Evolutionary conservation across 108 stramenopile species (phyloP).

Genomic region (Skeletonema grethae): DNA sequence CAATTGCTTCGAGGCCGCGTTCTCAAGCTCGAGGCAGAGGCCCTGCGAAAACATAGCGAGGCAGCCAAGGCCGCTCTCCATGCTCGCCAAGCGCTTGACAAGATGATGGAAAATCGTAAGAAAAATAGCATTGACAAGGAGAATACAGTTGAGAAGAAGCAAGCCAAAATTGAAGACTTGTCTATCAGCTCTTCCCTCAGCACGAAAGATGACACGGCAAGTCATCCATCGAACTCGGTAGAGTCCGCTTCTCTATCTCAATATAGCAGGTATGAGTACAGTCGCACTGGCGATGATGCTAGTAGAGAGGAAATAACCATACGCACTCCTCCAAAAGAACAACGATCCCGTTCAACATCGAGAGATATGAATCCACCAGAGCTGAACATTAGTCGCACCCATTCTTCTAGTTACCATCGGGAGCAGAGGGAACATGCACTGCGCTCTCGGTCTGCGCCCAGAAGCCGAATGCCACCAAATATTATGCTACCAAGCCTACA

Average conservation of each 20-base stretch:
- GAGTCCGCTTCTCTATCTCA: neutral
- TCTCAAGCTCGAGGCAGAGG: constrained; percentile 31
- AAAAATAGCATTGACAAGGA: neutral
- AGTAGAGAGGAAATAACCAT: neutral
- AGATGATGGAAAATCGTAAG: constrained; percentile 14
- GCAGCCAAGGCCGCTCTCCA: constrained; percentile 24
- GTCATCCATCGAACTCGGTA: neutral
- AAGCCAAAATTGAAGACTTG: constrained; percentile 1
- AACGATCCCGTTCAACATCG: neutral
- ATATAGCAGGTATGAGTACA: neutral
- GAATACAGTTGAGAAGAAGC: neutral
- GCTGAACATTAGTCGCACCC: neutral
- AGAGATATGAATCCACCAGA: neutral
- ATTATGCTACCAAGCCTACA: neutral
- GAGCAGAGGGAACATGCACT: neutral
- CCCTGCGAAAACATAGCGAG: constrained; percentile 33
- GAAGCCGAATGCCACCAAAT: constrained; percentile 1
- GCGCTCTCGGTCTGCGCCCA: neutral
- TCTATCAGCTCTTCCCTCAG: neutral
- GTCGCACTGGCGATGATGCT: neutral
- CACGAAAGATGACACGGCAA: neutral
- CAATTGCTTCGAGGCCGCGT: neutral
- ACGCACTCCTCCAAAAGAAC: neutral
- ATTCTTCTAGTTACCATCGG: neutral
- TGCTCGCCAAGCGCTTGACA: constrained; percentile 30